Evolutionary conservation across 306 rosid genomes (phyloP), one percentile per base, ranked within the genome.

Genomic region (Quercus suber): DNA sequence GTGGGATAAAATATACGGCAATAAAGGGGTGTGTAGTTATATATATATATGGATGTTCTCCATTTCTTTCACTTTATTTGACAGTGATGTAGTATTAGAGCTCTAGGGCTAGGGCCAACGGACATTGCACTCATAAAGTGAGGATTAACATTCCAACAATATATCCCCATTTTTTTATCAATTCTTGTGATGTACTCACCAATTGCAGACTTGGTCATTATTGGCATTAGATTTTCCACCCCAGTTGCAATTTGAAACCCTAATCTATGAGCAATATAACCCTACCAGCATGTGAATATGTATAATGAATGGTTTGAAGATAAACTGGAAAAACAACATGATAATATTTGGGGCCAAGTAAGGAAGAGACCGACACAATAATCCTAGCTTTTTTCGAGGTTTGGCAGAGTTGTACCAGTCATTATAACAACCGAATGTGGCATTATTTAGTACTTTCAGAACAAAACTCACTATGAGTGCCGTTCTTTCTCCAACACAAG

Each of bases 391-490:
- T 86, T 84, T 80, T 14, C 61, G 77, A 55, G 74, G 68, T 67
- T 78, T 82, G 79, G 77, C 43, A 82, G 58, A 76, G 68, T 15
- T 33, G 60, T 73, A 7, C 27, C 10, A 55, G 55, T 69, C 55
- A 85, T 76, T 71, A 79, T 58, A 75, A 60, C 76, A 82, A 78
- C 69, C 71, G 69, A 78, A 79, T 82, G 84, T 76, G 82, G 68
- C 83, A 87, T 87, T 69, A 82, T 87, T 78, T 81, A 71, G 84
- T 41, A 85, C 87, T 88, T 83, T 84, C 60, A 79, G 74, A 84
- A 72, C 76, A 78, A 15, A 53, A 27, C 79, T 77, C 75, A 58
- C 69, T 63, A 73, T 30, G 79, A 37, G 55, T 74, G 80, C 73
- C 73, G 72, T 73, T 68, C 78, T 80, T 82, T 87, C 84, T 58